These are phyloP conservation scores for Letharia lupina DNA, from an alignment of 495 filamentous ascomycete species.

Conservation along the genomic window DNA sequence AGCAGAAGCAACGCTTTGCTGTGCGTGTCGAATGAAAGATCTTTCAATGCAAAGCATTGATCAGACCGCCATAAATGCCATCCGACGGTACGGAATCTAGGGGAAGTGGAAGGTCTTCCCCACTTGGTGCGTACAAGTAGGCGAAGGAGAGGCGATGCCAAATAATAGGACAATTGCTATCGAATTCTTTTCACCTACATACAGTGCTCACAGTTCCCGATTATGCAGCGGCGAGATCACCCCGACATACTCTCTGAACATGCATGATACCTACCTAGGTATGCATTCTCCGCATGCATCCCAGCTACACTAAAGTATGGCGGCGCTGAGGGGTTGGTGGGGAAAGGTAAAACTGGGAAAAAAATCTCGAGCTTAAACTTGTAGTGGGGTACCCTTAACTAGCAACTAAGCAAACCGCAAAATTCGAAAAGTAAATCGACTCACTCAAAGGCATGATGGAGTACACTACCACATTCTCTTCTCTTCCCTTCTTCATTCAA, in stretches of 20 bases:
- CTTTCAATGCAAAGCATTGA: neutral
- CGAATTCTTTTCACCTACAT: too few relatives aligned
- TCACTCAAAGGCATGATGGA: neutral
- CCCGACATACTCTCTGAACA: neutral
- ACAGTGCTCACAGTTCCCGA: neutral
- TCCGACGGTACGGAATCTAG: neutral
- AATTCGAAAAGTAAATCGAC: neutral
- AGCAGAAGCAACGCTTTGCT: neutral
- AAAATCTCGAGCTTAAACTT: neutral
- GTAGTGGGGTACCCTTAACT: neutral
- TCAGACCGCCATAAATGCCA: neutral
- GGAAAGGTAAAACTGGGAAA: neutral
- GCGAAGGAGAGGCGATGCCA: neutral
- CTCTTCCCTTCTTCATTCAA: neutral
- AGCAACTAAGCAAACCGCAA: neutral
- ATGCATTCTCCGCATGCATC: neutral
- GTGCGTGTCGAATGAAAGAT: neutral
- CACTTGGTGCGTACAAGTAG: neutral
- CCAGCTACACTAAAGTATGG: neutral
- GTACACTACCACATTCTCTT: neutral
- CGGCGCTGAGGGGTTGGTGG: neutral
- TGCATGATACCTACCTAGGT: neutral
- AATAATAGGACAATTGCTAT: too few relatives aligned
- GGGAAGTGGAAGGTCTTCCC: neutral
- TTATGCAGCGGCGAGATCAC: neutral